Evolutionary conservation across 257 asterid genomes (phyloP).

Genomic region (Solanum sejunctum): DNA sequence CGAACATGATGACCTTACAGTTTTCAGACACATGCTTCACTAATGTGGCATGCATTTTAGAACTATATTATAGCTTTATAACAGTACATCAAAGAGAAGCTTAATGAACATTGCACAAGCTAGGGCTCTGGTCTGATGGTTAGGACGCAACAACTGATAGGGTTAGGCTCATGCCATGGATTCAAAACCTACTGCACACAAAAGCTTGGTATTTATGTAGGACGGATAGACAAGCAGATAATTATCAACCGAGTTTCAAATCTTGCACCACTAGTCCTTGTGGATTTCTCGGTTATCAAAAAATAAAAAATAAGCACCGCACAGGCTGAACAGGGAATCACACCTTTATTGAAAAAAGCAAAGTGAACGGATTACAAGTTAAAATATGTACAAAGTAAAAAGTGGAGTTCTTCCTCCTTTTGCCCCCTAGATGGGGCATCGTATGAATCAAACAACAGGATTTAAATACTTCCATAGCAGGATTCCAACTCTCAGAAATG

Average conservation of each 20-base stretch:
- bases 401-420: not conserved
- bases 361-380: not conserved
- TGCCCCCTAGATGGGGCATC: not conserved
- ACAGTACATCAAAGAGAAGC: not conserved
- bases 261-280: not conserved
- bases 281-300: not conserved
- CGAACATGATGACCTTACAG: not conserved
- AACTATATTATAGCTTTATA: not conserved
- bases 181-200: not conserved
- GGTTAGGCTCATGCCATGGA: not conserved
- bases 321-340: not conserved
- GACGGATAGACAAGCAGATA: not conserved
- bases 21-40: not conserved
- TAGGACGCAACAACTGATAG: not conserved
- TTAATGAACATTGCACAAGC: not conserved
- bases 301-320: not conserved
- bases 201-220: not conserved
- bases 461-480: not conserved
- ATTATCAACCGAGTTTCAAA: not conserved
- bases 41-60: not conserved
- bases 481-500: not conserved
- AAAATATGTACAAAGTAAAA: not conserved
- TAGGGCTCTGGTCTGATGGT: not conserved
- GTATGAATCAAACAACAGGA: not conserved
- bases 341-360: not conserved